Conservation (phyloP, 2,329 filamentous ascomycete genomes). For the Simplicillium aogashimaense region DNA sequence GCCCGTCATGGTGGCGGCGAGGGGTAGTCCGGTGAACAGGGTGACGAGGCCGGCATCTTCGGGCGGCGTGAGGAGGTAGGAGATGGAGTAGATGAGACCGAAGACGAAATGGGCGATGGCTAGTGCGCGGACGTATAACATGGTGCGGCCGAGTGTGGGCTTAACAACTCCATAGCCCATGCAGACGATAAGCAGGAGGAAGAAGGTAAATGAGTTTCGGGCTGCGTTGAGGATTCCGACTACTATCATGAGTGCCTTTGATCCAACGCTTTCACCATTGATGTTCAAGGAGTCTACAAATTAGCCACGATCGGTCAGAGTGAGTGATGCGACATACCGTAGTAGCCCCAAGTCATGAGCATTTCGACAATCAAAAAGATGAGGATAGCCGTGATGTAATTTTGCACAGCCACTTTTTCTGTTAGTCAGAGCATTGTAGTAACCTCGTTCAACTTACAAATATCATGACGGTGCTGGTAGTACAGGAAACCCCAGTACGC, state of each 20-base stretch:
- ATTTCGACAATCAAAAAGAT: conserved; percentile 93
- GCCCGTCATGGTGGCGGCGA: conserved; percentile 84
- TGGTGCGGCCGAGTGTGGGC: conserved; percentile 79
- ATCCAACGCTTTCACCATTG: conserved; percentile 71
- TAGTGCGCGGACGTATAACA: conserved; percentile 87
- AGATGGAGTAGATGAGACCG: conserved; percentile 84
- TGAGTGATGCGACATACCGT: conserved; percentile 43
- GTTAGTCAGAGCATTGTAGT: conserved; percentile 19
- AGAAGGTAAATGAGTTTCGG: conserved; percentile 96
- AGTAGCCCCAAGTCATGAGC: conserved; percentile 98
- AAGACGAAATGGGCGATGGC: conserved; percentile 92
- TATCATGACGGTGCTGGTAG: conserved; percentile 87
- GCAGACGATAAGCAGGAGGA: conserved; percentile 92
- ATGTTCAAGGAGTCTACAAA: conserved; percentile 77
- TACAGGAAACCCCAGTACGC: conserved; percentile 89
- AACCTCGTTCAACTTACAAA: conserved; percentile 44
- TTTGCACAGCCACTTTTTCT: conserved; percentile 74
- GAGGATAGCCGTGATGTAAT: conserved; percentile 96
- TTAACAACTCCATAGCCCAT: conserved; percentile 99
- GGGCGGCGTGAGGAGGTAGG: conserved; percentile 78
- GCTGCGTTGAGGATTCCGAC: conserved; percentile 91
- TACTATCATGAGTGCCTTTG: conserved; percentile 79
- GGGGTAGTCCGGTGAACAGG: conserved; percentile 82
- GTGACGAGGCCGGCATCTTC: conserved; percentile 72
- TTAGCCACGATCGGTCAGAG: conserved; percentile 22